Base-by-base conservation (phyloP, 371 early-diverging fungal genomes). In the Apophysomyces ossiformis region DNA sequence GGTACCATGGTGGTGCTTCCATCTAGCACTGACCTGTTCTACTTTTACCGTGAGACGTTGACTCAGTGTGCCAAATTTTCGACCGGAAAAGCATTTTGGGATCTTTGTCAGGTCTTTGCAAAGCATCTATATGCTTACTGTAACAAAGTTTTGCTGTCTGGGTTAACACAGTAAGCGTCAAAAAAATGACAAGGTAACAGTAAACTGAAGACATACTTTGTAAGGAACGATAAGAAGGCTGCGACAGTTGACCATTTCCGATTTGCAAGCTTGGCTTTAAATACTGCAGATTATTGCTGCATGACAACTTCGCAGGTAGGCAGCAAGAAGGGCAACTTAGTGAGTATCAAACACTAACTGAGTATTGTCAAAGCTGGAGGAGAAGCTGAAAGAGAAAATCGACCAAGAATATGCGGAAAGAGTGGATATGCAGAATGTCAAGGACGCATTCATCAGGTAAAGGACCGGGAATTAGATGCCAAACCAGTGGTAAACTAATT, bases 241-340 rank as follows among this genome's bases (percentile, higher is more conserved):
- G 65, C 89, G 15, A 79, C 84, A 4, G 73, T 79, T 2, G 89
- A 90, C 7, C 87, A 89, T 43, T 69, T 92, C 38, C 71, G 85
- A n/a, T 81, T 85, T 32, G 87, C 86, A 1, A 93, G 94, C 67
- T 68, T 92, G 13, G 82, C 95, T 7, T 73, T 96, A 57, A 97
- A 96, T 62, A 98, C 99, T 0, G 93, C 94, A 0, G 98, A 98
- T 70, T 98, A 97, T 75, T 97, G 98, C 65, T 77, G 85, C 16
- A 85, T 86, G n/a, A 95, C 95, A 0, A 93, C 92, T 0, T 74
- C 85, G 2, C 96, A 94, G 83, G 93, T 87, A 78, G 37, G 69
- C 44, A 32, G 50, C 13, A 65, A 39, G 32, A 26, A 26, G 11
- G n/a, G n/a, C 36, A 37, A 32, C 7, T 13, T 35, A 39, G n/a